Evolutionary conservation across 139 green algal genomes (phyloP), one percentile per base, ranked within the genome.

Genomic region (Desmodesmus armatus): DNA sequence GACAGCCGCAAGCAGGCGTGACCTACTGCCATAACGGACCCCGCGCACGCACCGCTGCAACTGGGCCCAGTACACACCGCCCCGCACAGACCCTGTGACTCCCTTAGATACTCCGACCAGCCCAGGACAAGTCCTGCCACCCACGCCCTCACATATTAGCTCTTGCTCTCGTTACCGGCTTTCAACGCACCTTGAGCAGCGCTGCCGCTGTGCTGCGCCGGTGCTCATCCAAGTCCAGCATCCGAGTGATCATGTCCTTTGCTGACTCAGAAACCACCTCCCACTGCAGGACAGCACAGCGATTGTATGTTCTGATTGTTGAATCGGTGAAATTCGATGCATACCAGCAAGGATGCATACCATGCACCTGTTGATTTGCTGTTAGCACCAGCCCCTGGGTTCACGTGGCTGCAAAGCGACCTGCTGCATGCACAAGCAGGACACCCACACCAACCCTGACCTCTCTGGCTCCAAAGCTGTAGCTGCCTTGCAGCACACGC

Each of bases 181-280:
- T n/a, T n/a, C n/a, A n/a, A n/a, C n/a, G n/a, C n/a, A n/a, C n/a
- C n/a, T n/a, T 62, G 51, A 17, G n/a, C 66, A 82, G 76, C 25
- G 85, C 60, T 31, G 78, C 84, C 13, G 88, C 88, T 39, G 84
- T 78, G 25, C 80, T 39, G 11, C 95, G 84, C 83, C 89, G 73
- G 1, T 44, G 17, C 19, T 70, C 23, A 13, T 90, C 82, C 88
- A 94, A 90, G 25, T 84, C 82, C 58, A 90, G 80, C 62, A 92
- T 85, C 27, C 84, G 47, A 19, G 47, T 67, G 23, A 92, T 72
- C 19, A 92, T 41, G 37, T 82, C 44, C 85, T 90, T 90, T 19
- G 85, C 89, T 33, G 73, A 60, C 55, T 55, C 27, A 2, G 88
- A 92, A 31, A 96, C 89, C 13, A 72, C 78, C 7, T 91, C 87